Conservation (phyloP, 2,329 filamentous ascomycete species). For the Rachicladosporium sp. region DNA sequence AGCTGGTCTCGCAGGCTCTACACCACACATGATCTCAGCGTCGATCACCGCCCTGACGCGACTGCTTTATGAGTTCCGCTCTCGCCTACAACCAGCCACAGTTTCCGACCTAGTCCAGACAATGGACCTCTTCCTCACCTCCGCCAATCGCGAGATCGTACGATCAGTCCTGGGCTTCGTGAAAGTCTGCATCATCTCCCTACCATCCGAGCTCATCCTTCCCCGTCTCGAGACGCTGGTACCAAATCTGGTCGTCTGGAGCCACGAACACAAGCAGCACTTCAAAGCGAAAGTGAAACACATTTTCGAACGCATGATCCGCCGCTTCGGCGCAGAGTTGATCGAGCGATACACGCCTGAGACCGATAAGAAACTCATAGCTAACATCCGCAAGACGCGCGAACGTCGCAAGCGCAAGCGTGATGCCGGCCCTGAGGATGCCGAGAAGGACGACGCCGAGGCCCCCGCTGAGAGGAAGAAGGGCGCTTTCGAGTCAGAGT, state of each 20-base stretch:
- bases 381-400: slow-evolving; percentile 90
- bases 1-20: slow-evolving; percentile 81
- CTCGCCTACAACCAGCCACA: slow-evolving; percentile 53
- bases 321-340: slow-evolving; percentile 72
- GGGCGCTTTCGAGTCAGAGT: slow-evolving; percentile 75
- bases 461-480: slow-evolving; percentile 39
- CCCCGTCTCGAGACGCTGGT: slow-evolving; percentile 66
- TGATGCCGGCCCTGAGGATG: slow-evolving; percentile 37
- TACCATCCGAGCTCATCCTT: slow-evolving; percentile 67
- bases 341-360: slow-evolving; percentile 75
- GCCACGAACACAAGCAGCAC: slow-evolving; percentile 94
- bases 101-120: slow-evolving; percentile 80
- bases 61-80: slow-evolving; percentile 81
- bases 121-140: slow-evolving; percentile 90
- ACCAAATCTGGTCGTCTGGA: slow-evolving; percentile 89
- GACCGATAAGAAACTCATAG: slow-evolving; percentile 75
- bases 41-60: slow-evolving; percentile 90
- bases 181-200: slow-evolving; percentile 82
- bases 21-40: slow-evolving; percentile 94
- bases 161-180: slow-evolving; percentile 93
- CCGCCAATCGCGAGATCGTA: slow-evolving; percentile 93
- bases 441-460: slow-evolving; percentile 39
- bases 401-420: slow-evolving; percentile 86
- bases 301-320: slow-evolving; percentile 86
- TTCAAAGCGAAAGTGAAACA: slow-evolving; percentile 97